These are phyloP conservation scores for Mycena indigotica DNA, from an alignment of 768 basidiomycete genomes.

Conservation along the genomic window DNA sequence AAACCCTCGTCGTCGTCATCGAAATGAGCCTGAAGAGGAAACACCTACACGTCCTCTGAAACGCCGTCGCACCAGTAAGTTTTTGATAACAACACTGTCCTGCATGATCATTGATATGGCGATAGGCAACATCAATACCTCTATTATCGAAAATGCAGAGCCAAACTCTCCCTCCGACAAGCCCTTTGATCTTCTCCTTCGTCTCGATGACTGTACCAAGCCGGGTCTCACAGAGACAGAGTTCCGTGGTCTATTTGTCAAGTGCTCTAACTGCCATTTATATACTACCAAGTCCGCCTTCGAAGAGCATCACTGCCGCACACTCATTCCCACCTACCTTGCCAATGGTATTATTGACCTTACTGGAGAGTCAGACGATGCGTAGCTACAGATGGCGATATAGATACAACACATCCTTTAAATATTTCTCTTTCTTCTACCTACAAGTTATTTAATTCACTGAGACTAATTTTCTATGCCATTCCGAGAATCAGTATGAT, in stretches of 20 bases:
- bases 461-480: neutral
- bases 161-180: too few species aligned
- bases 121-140: too few species aligned
- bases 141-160: too few species aligned
- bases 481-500: neutral
- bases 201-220: too few species aligned
- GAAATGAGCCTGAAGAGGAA: neutral
- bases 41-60: neutral
- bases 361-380: neutral
- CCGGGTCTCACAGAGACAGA: neutral
- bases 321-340: neutral
- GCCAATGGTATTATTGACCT: neutral
- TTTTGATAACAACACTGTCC: too few species aligned
- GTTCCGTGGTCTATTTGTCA: neutral
- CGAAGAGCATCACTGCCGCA: neutral
- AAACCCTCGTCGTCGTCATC: neutral
- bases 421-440: neutral
- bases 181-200: too few species aligned
- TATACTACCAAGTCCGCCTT: neutral
- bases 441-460: neutral
- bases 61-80: neutral
- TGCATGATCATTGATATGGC: too few species aligned
- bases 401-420: neutral
- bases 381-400: neutral
- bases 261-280: neutral